Evolutionary conservation across 2,329 filamentous ascomycete genomes (phyloP), one percentile per base, ranked within the genome.

Genomic region (Xylaria digitata): DNA sequence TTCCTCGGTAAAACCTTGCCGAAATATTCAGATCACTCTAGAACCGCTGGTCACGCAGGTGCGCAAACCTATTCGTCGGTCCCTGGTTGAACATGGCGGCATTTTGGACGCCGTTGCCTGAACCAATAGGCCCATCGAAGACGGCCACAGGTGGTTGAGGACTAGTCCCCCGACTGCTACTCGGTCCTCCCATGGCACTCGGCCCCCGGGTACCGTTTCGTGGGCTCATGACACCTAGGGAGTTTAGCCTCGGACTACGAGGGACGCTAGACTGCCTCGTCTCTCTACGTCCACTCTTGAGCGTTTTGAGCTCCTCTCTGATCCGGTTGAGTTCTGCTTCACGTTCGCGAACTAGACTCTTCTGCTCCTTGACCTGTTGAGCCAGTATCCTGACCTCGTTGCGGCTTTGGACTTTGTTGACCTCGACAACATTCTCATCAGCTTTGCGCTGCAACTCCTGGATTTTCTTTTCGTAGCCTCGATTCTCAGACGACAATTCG

Each of bases 181-280:
- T 80, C 42, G 75, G 73, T 9, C 74, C 76, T 32, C 77, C 77
- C 64, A 70, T 75, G 2, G 76, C 71, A 58, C 82, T 75, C 5
- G 75, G 79, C 15, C 63, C 70, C 1, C 73, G 70, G 21, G 68
- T 72, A 15, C 73, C 74, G 46, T 77, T 78, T 1, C 81, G 77
- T 2, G 86, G 86, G 67, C 86, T 87, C 79, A 86, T 83, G 59
- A 86, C 78, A 37, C 82, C 80, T 3, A 76, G 71, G 32, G 74
- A 74, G 50, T 67, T 72, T 9, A 84, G 79, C 6, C 85, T 81
- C n/a, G 87, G 87, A 72, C 86, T 88, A 23, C 85, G 84, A 56
- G 86, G 86, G 23, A 87, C 85, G 70, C 86, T 88, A 59, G 78
- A 81, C 72, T 85, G 83, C 42, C 87, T 79, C 3, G 87, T 89